Conservation (phyloP, 2,329 filamentous ascomycete species). For the Venturia pyrina region DNA sequence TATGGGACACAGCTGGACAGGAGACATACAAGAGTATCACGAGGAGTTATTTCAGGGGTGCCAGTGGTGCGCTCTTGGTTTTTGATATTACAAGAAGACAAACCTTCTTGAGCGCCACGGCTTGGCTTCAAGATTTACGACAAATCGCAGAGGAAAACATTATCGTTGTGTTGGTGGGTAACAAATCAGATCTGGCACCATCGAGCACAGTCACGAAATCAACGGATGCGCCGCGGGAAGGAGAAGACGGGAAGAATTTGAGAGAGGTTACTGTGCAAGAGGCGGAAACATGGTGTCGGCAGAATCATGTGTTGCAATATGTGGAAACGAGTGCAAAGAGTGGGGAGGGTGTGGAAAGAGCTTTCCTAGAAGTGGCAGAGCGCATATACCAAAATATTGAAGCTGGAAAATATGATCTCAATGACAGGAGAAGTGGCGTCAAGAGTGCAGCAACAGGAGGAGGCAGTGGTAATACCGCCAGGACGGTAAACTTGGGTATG, state of each 20-base stretch:
- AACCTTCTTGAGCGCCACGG: constrained; percentile 80
- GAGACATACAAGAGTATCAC: constrained; percentile 98
- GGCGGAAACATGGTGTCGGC: constrained; percentile 78
- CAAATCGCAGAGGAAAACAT: constrained; percentile 95
- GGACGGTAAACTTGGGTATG: constrained; percentile 34
- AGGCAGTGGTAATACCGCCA: constrained; percentile 29
- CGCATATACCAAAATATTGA: constrained; percentile 96
- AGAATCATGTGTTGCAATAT: constrained; percentile 82
- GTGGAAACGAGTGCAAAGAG: constrained; percentile 96
- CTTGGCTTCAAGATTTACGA: constrained; percentile 88
- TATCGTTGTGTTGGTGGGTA: constrained; percentile 87
- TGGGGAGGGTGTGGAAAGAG: constrained; percentile 85
- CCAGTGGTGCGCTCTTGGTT: constrained; percentile 69
- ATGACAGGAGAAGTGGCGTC: constrained; percentile 84
- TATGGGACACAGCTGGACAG: constrained; percentile 95
- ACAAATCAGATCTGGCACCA: constrained; percentile 75
- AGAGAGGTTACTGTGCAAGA: constrained; percentile 74
- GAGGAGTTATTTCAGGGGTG: constrained; percentile 82
- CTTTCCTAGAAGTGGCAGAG: constrained; percentile 88
- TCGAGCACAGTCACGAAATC: constrained; percentile 26
- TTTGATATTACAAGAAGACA: constrained; percentile 84
- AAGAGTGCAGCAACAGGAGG: constrained; percentile 53
- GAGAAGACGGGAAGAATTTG: constrained; percentile 40
- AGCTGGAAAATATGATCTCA: constrained; percentile 86
- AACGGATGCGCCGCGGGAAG: constrained; percentile 11